phyloP scores from a whole-genome alignment of 164 flowering plant genomes.

The grape (Vitis vinifera) region DNA sequence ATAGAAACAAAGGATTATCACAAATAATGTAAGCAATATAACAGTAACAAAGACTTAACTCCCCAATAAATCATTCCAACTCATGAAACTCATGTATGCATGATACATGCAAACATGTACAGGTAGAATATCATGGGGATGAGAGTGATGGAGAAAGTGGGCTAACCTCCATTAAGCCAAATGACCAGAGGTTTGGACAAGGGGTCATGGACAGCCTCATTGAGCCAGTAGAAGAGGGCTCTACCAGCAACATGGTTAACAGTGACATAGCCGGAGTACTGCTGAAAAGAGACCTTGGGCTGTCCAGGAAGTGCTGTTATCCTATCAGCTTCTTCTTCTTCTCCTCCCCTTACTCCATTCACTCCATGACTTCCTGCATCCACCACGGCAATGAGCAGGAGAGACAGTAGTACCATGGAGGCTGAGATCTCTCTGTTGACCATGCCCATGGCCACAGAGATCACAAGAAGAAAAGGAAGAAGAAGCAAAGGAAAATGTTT shows the following conservation, averaged over 20 bases:
- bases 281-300: slow-evolving; percentile 61
- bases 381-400: slow-evolving; percentile 11
- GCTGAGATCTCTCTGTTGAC: slow-evolving; percentile 19
- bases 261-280: slow-evolving; percentile 80
- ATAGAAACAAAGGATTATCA: slow-evolving; percentile 1
- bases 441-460: slow-evolving; percentile 13
- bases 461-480: slow-evolving; percentile 8
- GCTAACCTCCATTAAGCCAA: slow-evolving; percentile 90
- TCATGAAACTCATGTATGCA: too few species aligned
- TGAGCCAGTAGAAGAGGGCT: slow-evolving; percentile 86
- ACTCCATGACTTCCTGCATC: slow-evolving; percentile 8
- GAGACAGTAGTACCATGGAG: slow-evolving; percentile 2
- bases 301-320: slow-evolving; percentile 70
- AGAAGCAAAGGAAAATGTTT: neutral
- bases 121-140: neutral
- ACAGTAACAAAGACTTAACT: slow-evolving; percentile 5
- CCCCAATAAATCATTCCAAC: neutral
- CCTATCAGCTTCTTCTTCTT: slow-evolving; percentile 60
- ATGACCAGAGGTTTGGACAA: slow-evolving; percentile 64
- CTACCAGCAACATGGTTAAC: slow-evolving; percentile 57
- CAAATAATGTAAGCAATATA: slow-evolving; percentile 8
- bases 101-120: too few species aligned
- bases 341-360: slow-evolving; percentile 2
- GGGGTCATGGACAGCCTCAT: slow-evolving; percentile 56
- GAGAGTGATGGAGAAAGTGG: neutral